Base-by-base conservation (phyloP, 495 filamentous ascomycete genomes). In the Penicillium antarcticum region DNA sequence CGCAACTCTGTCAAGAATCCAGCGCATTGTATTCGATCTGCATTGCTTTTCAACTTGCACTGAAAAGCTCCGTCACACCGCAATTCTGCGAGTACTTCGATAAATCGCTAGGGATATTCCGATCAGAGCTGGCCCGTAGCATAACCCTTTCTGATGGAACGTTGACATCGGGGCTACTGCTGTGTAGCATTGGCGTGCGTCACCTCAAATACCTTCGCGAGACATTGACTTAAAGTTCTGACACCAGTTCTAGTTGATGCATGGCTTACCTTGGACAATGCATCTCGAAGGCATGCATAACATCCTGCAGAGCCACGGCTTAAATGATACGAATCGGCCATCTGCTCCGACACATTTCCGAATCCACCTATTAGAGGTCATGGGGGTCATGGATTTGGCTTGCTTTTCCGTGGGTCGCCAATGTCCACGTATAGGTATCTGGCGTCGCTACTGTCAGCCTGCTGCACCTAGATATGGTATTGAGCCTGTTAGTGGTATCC, bases 111-210 rank as follows among this genome's bases (percentile, higher is more conserved):
- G 60, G 41, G 12, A 55, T 56, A 16, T 71, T 73, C 24, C 60
- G 69, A 44, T 56, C 57, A 2, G 69, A 73, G 48, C 52, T 73
- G 34, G 54, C 61, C 0, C 42, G 36, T 12, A 65, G 53, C 31
- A 54, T 56, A 9, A 58, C 45, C 21, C 55, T 73, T 7, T 48
- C 55, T 2, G 66, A 73, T 58, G 62, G 57, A 10, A 73, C 64
- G 5, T 42, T 73, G n/a, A 57, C 62, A 19, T 65, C 69, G 1
- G 69, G 68, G 4, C 53, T 71, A 5, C 56, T 73, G 8, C 26
- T 73, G 29, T 71, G 66, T 49, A 73, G 60, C 43, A 69, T 69
- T 52, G 68, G 64, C 32, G 69, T 72, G 47, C 19, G 67, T 70
- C 3, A 42, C 34, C 34, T 13, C 18, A 36, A 8, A 26, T 32